Base-by-base conservation (phyloP, 2,329 filamentous ascomycete genomes). In the Cladosporium sp. region DNA sequence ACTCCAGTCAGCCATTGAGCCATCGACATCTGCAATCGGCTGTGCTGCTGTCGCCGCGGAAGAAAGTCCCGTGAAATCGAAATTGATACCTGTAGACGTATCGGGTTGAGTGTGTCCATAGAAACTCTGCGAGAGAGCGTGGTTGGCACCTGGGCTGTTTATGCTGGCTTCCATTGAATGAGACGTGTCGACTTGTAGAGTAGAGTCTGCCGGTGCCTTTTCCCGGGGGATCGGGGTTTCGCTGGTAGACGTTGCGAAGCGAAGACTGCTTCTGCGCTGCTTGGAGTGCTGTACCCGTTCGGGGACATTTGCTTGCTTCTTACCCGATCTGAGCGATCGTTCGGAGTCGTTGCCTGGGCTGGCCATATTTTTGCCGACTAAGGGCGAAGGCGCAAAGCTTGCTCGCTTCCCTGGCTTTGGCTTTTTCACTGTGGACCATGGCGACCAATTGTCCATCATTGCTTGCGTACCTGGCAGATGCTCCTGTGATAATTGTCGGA, bases 371-470 rank as follows among this genome's bases (percentile, higher is more conserved):
- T 60, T 58, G 6, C 26, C 14, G 2, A 51, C 28, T 18, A 41
- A 24, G 15, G 62, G 54, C 30, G 47, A 60, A 21, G 30, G 57
- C 7, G 44, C 34, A 24, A 59, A 26, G 32, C 65, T 69, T 14
- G 63, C n/a, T 18, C 57, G 57, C 28, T 68, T 67, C 4, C 59
- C 64, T 21, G 65, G 32, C 64, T 65, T 65, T 11, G 30, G 71
- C 65, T 81, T 82, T 72, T 81, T 82, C 38, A 78, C 72, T 12
- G 79, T 80, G 67, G 72, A 81, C 80, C 51, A 81, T 71, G 55
- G 79, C 74, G 61, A 75, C 78, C 69, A 77, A 10, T 75, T 78
- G 30, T 76, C 75, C 57, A 83, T 77, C 10, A 83, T 71, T 18
- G 80, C 79, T 64, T 83, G 81, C 2, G 81, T 83, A 65, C 78